Conservation (phyloP, 1,284 basidiomycete genomes). For the Papiliotrema fonsecae region DNA sequence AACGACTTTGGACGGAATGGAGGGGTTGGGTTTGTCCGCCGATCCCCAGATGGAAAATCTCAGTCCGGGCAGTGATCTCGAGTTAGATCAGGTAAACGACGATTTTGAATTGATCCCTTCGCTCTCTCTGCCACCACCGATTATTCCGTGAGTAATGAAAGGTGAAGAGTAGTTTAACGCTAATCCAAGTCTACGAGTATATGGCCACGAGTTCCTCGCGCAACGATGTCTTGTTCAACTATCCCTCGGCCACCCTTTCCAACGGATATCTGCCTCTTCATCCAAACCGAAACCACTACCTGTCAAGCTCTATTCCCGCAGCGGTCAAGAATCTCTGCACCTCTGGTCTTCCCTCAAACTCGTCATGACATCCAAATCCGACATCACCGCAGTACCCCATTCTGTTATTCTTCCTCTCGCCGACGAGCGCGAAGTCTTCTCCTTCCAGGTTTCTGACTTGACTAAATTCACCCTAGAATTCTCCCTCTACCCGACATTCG, state of each 20-base stretch:
- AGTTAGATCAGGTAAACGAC: conserved; percentile 52
- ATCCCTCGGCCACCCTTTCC: conserved; percentile 66
- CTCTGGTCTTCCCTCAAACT: conserved; percentile 76
- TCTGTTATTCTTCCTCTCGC: conserved; percentile 79
- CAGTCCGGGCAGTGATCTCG: conserved; percentile 56
- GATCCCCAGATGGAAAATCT: conserved; percentile 45
- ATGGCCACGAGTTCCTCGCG: conserved; percentile 60
- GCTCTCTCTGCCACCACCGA: conserved; percentile 90
- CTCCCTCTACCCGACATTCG: conserved; percentile 95
- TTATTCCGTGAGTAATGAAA: conserved; percentile 65
- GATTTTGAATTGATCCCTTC: conserved; percentile 83
- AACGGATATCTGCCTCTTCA: conserved; percentile 23
- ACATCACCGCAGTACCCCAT: conserved; percentile 78
- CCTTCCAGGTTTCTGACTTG: conserved; percentile 78
- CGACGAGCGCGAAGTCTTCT: conserved; percentile 74
- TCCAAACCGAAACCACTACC: conserved; percentile 34
- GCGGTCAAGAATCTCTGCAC: conserved; percentile 44
- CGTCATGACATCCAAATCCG: conserved; percentile 79
- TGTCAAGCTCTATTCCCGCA: conserved; percentile 54
- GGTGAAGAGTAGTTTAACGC: neutral
- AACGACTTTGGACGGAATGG: conserved; percentile 33
- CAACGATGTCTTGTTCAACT: conserved; percentile 83
- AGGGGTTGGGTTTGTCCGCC: conserved; percentile 41
- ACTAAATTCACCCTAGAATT: conserved; percentile 80
- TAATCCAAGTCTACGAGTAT: conserved; percentile 38